A percentile compares a stretch with the other conserved stretches of the same genome.
These are phyloP conservation scores for Sanghuangporus sanghuang DNA, from an alignment of 1,284 basidiomycete species.

Conservation along the genomic window DNA sequence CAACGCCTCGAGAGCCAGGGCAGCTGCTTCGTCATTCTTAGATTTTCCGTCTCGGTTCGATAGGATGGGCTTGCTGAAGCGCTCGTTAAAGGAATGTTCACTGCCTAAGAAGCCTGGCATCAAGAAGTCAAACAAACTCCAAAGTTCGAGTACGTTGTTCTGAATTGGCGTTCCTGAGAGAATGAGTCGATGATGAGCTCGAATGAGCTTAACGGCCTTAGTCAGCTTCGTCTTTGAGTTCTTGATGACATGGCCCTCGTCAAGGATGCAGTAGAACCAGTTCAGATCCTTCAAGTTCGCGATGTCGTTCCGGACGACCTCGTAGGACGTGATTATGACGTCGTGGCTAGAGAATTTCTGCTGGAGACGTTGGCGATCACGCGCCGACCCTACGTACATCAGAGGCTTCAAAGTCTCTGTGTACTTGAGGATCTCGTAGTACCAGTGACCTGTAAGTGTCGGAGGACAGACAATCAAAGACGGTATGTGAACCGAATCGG, in stretches of 20 bases:
- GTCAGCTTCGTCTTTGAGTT: slow-evolving; percentile 98
- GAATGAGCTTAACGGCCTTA: slow-evolving; percentile 90
- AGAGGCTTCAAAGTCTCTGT: slow-evolving; percentile 81
- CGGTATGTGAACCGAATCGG: slow-evolving; percentile 84
- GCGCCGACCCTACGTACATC: slow-evolving; percentile 88
- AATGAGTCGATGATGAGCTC: slow-evolving; percentile 89
- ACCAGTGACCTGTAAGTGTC: slow-evolving; percentile 97
- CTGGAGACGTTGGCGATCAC: slow-evolving; percentile 74
- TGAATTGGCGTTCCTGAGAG: slow-evolving; percentile 98
- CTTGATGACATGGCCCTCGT: slow-evolving; percentile 99
- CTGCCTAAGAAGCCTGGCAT: slow-evolving; percentile 99
- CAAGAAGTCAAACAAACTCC: slow-evolving; percentile 98
- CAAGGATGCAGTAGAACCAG: slow-evolving; percentile 97
- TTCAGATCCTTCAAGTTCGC: slow-evolving; percentile 65
- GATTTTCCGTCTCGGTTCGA: slow-evolving; percentile 94
- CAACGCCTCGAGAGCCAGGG: slow-evolving; percentile 89
- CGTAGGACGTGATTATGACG: slow-evolving; percentile 95
- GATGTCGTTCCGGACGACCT: slow-evolving; percentile 96
- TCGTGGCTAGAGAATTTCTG: slow-evolving; percentile 71
- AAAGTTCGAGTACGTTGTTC: slow-evolving; percentile 97
- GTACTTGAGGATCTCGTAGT: slow-evolving; percentile 96
- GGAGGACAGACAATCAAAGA: slow-evolving; percentile 97
- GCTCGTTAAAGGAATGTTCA: slow-evolving; percentile 92
- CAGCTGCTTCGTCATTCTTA: slow-evolving; percentile 91
- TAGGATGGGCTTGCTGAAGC: slow-evolving; percentile 94